A percentile compares a stretch with the other conserved stretches of the same genome.
Conservation (phyloP, 805 yeast genomes). For the Sungouiozyma ichnusensis region DNA sequence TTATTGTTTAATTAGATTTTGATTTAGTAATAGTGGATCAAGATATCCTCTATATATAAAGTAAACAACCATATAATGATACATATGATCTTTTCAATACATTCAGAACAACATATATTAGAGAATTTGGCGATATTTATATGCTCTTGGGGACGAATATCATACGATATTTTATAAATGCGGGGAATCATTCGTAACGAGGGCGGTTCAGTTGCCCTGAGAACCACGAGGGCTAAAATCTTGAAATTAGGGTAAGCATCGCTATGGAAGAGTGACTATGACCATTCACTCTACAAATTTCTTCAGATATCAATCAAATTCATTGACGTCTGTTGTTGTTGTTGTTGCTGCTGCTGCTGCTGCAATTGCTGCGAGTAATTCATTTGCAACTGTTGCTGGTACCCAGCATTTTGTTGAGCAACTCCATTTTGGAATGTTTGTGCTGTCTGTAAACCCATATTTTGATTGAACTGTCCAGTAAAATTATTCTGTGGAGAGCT, state of each 20-base stretch:
- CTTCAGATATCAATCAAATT: constrained; percentile 25
- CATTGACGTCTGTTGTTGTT: constrained; percentile 5
- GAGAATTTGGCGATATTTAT: background rate
- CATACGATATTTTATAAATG: background rate
- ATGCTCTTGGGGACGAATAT: background rate
- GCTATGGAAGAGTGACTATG: background rate
- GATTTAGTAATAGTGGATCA: too few relatives aligned
- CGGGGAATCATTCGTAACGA: background rate
- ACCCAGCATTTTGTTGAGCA: constrained; percentile 4
- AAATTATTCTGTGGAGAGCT: background rate
- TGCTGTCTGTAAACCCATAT: constrained; percentile 1
- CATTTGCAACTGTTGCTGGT: constrained; percentile 7
- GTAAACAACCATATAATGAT: background rate
- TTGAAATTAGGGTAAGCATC: background rate
- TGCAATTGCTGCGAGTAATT: constrained; percentile 2
- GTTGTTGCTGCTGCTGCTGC: constrained; percentile 12
- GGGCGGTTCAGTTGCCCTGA: background rate
- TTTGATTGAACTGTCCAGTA: constrained; percentile 2
- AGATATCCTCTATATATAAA: too few relatives aligned
- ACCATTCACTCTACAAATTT: background rate
- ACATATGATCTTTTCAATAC: too few relatives aligned
- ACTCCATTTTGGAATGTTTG: background rate
- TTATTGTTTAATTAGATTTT: background rate
- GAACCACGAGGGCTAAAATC: background rate
- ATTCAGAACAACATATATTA: too few relatives aligned